phyloP scores from a whole-genome alignment of 768 basidiomycete species.

The Rhizopogon sp. region DNA sequence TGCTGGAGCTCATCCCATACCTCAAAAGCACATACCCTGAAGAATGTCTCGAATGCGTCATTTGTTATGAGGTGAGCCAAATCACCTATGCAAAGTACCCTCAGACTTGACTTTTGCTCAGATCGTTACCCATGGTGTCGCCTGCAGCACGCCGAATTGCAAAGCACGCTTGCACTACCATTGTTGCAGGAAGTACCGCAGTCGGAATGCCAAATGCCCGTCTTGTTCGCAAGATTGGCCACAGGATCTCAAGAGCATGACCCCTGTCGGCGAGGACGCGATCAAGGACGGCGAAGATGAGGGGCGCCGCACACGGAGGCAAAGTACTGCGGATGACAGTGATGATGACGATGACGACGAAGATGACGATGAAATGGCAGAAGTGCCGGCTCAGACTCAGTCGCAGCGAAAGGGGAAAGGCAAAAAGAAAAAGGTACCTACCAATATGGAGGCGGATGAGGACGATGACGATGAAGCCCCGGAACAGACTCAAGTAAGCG shows the following conservation, averaged over 20 bases:
- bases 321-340: conserved; percentile 28
- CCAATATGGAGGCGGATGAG: conserved; percentile 41
- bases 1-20: conserved; percentile 71
- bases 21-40: conserved; percentile 70
- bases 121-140: conserved; percentile 66
- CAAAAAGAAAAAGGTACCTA: conserved; percentile 19
- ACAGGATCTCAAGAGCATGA: conserved; percentile 39
- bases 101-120: conserved; percentile 19
- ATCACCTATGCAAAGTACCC: neutral
- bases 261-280: conserved; percentile 66
- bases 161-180: conserved; percentile 57
- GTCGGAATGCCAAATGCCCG: conserved; percentile 44
- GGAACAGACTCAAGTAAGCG: conserved; percentile 11
- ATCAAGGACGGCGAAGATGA: conserved; percentile 55
- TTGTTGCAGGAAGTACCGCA: conserved; percentile 52
- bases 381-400: conserved; percentile 19
- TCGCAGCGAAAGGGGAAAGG: conserved; percentile 20
- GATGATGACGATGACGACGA: conserved; percentile 43
- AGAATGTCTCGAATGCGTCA: conserved; percentile 65
- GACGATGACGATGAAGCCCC: conserved; percentile 22
- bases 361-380: conserved; percentile 33
- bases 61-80: conserved; percentile 59
- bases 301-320: conserved; percentile 30
- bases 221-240: conserved; percentile 61
- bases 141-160: conserved; percentile 60